Conservation (phyloP, 1,284 basidiomycete species). For the Irpex sp. region DNA sequence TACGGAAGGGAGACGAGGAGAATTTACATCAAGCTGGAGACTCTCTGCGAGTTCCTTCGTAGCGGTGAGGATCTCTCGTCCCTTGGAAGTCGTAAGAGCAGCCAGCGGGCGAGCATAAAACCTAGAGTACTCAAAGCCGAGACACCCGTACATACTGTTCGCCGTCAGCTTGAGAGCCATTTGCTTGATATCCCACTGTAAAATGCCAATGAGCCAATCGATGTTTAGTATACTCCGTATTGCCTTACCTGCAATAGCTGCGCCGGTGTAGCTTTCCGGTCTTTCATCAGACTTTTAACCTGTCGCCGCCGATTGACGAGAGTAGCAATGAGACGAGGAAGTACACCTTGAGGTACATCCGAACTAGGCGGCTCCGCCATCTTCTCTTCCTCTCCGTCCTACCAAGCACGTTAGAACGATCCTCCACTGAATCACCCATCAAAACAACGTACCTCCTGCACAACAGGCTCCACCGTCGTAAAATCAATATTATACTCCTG, state of each 20-base stretch:
- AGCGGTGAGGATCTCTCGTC: conserved; percentile 94
- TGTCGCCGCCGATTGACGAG: conserved; percentile 87
- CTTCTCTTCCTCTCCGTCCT: conserved; percentile 74
- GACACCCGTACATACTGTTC: conserved; percentile 99
- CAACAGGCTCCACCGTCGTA: conserved; percentile 84
- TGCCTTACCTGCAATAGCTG: conserved; percentile 78
- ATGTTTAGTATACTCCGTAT: neutral
- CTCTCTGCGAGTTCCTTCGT: conserved; percentile 93
- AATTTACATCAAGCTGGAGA: conserved; percentile 79
- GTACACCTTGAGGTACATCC: conserved; percentile 79
- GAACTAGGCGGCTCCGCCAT: conserved; percentile 86
- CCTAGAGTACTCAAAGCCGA: conserved; percentile 95
- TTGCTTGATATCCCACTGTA: conserved; percentile 94
- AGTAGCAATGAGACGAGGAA: conserved; percentile 94
- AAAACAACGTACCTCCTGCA: conserved; percentile 50
- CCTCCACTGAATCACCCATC: too few species aligned
- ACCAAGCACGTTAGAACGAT: neutral
- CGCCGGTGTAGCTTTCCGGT: conserved; percentile 70
- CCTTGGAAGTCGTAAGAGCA: conserved; percentile 96
- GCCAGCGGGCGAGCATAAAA: conserved; percentile 98
- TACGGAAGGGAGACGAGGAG: conserved; percentile 1
- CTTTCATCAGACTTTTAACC: conserved; percentile 97
- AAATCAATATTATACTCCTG: conserved; percentile 99
- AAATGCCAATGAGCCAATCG: neutral
- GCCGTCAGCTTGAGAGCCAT: conserved; percentile 97